Evolutionary conservation across 2,329 filamentous ascomycete genomes (phyloP).

Genomic region (Cryphonectria naterciae): DNA sequence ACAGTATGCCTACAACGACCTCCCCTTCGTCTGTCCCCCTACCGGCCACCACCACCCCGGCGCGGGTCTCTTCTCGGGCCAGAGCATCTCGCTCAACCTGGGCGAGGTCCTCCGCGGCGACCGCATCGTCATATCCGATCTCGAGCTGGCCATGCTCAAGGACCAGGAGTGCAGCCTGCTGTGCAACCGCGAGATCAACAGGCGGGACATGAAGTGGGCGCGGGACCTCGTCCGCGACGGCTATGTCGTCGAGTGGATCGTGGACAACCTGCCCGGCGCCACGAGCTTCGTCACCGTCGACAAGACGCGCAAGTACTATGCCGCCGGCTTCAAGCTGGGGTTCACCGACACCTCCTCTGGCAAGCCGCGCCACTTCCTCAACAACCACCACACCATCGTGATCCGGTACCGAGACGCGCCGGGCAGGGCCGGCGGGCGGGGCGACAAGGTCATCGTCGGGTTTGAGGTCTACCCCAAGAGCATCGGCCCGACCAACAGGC

Average conservation of each 20-base stretch:
- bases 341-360: slow-evolving; percentile 68
- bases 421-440: slow-evolving; percentile 68
- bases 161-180: slow-evolving; percentile 75
- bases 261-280: slow-evolving; percentile 87
- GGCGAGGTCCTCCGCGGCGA: slow-evolving; percentile 88
- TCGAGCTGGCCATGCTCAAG: slow-evolving; percentile 76
- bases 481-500: slow-evolving; percentile 63
- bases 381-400: slow-evolving; percentile 88
- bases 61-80: slow-evolving; percentile 72
- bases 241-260: slow-evolving; percentile 91
- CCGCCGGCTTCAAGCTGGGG: slow-evolving; percentile 86
- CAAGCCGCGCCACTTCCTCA: slow-evolving; percentile 71
- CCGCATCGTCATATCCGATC: slow-evolving; percentile 82
- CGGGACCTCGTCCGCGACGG: slow-evolving; percentile 75
- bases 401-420: slow-evolving; percentile 76
- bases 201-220: slow-evolving; percentile 67
- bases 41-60: slow-evolving; percentile 69
- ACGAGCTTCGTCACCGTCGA: slow-evolving; percentile 88
- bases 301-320: slow-evolving; percentile 84
- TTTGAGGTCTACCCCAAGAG: slow-evolving; percentile 93
- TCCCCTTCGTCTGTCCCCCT: slow-evolving; percentile 84
- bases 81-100: slow-evolving; percentile 80
- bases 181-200: slow-evolving; percentile 69
- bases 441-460: slow-evolving; percentile 80
- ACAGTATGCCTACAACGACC: slow-evolving; percentile 89